phyloP scores from a whole-genome alignment of 768 basidiomycete species.

The Tylopilus rubrobrunneus region DNA sequence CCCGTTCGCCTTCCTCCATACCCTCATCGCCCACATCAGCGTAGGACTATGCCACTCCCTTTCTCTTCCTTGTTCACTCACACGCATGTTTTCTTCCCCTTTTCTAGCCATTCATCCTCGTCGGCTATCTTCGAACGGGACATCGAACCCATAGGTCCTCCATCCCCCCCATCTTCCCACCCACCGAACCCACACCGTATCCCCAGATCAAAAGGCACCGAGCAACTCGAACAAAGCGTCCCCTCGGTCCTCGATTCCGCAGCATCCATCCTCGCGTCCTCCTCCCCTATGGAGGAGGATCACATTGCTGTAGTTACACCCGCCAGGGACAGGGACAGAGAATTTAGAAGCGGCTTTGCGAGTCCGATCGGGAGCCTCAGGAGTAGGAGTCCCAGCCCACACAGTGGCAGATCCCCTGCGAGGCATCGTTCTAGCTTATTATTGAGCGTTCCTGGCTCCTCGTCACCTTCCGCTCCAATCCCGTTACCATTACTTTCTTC shows the following conservation, averaged over 20 bases:
- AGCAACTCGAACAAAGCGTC: constrained; percentile 72
- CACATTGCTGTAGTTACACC: constrained; percentile 64
- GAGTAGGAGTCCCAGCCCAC: constrained; percentile 65
- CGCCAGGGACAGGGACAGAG: constrained; percentile 33
- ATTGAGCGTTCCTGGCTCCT: constrained; percentile 43
- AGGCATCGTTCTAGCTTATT: constrained; percentile 42
- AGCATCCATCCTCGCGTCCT: constrained; percentile 60
- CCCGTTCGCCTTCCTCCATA: constrained; percentile 68
- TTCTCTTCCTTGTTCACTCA: constrained; percentile 6
- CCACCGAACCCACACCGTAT: constrained; percentile 67
- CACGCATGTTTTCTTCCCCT: neutral
- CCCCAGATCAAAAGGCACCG: constrained; percentile 66
- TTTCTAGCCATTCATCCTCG: constrained; percentile 59
- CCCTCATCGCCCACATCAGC: constrained; percentile 78
- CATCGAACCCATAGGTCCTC: constrained; percentile 57
- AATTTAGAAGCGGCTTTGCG: constrained; percentile 51
- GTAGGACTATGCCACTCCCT: constrained; percentile 38
- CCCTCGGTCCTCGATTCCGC: constrained; percentile 86
- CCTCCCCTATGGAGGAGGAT: constrained; percentile 45
- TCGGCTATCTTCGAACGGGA: constrained; percentile 92
- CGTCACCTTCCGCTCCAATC: constrained; percentile 19
- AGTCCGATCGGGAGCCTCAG: constrained; percentile 63
- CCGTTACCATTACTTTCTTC: constrained; percentile 24
- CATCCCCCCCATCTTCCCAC: constrained; percentile 37
- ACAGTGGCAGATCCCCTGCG: constrained; percentile 33